A percentile compares a stretch with the other conserved stretches of the same genome.
These are phyloP conservation scores for Silene coronaria DNA, from an alignment of 179 eudicot species.

Conservation along the genomic window DNA sequence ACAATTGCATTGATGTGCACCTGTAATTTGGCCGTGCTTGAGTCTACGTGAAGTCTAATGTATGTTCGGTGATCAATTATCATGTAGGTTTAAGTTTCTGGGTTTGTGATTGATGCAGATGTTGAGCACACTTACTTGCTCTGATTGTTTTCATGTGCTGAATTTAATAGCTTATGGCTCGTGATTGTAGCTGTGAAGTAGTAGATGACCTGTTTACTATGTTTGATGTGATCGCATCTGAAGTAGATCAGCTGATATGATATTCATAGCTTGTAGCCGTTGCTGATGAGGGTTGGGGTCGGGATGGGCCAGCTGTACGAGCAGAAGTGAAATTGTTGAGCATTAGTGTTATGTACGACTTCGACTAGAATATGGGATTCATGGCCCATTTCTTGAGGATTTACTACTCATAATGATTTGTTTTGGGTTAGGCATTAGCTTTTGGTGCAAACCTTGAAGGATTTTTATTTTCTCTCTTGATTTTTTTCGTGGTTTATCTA, in stretches of 20 bases:
- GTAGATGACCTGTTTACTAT: slow-evolving; percentile 28
- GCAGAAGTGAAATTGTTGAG: background rate
- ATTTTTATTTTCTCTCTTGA: background rate
- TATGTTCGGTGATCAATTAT: background rate
- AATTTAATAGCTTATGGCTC: slow-evolving; percentile 28
- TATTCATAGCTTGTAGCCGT: slow-evolving; percentile 11
- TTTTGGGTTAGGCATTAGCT: background rate
- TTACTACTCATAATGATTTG: background rate
- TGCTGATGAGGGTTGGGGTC: slow-evolving; percentile 20
- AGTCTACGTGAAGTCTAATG: background rate
- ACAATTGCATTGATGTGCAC: slow-evolving; percentile 3
- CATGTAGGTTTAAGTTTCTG: slow-evolving; percentile 11
- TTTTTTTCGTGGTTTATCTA: slow-evolving; percentile 11
- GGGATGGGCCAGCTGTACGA: too few species aligned
- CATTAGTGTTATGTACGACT: too few species aligned
- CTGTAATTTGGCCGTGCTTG: slow-evolving; percentile 1
- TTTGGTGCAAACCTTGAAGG: background rate
- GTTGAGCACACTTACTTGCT: background rate
- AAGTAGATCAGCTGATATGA: slow-evolving; percentile 19
- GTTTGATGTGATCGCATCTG: slow-evolving; percentile 16
- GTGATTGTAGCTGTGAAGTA: slow-evolving; percentile 41
- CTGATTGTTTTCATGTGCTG: slow-evolving; percentile 23
- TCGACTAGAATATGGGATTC: background rate
- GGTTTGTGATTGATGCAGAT: slow-evolving; percentile 15
- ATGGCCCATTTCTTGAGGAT: background rate